Evolutionary conservation across 257 asterid species (phyloP), one percentile per base, ranked within the genome.

Genomic region (Jasminum sambac): DNA sequence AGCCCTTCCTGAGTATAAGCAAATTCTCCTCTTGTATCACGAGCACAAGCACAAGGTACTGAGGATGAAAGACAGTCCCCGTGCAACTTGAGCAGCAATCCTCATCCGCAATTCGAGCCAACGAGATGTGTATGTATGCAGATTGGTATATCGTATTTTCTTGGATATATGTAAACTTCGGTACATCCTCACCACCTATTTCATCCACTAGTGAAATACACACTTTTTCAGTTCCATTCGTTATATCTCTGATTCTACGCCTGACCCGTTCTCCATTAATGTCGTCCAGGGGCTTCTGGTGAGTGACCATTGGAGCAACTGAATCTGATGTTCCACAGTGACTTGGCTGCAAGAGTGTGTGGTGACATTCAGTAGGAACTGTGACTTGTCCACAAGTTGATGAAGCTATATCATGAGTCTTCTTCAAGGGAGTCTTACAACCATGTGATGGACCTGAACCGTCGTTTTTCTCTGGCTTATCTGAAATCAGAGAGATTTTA

Each of bases 1-100:
- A 85, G 76, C 41, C 96, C 96, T 59, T 82, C 90, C 13, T 59
- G 69, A 1, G 91, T 81, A 64, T 92, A 92, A 17, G 96, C 98
- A 41, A 71, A 92, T 39, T 90, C 96, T 5, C 96, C 98, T 43
- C 96, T 88, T 1, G 96, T 90, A 11, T 81, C 86, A 58, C 89
- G 78, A 61, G 98, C 93, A 81, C 98, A 90, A 13, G 82, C 87
- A 81, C 97, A 90, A 4, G 97, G 90, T 72, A 86, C 60, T 21
- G 87, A 70, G 26, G 80, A 74, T 6, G 85, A 78, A n/a, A 92
- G 84, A 70, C 98, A 88, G 50, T 92, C 86, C 23, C 87, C 93
- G 2, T 40, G 65, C 96, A 90, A 14, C 73, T 52, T 41, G 78
- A 46, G 73, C 98, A 92, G 75, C 96, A 87, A 58, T 86, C 92